A percentile compares a stretch with the other conserved stretches of the same genome.
Conservation (phyloP, 306 rosid genomes). For the Sechiopsis laciniata region DNA sequence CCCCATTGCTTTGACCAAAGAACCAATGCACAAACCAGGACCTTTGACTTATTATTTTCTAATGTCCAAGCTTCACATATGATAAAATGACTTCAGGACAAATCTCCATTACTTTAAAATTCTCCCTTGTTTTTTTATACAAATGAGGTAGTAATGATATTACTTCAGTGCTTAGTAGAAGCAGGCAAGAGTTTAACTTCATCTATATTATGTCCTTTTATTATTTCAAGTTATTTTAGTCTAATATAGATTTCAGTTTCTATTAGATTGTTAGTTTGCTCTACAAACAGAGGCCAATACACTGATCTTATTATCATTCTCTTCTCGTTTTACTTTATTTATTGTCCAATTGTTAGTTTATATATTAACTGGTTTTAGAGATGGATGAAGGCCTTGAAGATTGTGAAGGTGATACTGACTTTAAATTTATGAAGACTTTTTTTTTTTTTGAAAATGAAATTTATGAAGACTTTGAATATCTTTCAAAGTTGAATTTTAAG, state of each 20-base stretch:
- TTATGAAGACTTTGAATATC: not conserved
- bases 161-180: not conserved
- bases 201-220: not conserved
- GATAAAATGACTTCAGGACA: not conserved
- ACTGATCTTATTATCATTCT: no score
- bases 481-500: not conserved
- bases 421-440: not conserved
- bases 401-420: not conserved
- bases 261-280: no score
- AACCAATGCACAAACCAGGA: not conserved
- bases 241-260: no score
- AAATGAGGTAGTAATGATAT: no score
- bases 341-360: not conserved
- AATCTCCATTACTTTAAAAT: not conserved
- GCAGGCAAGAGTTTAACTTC: not conserved
- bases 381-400: not conserved
- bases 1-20: not conserved
- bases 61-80: not conserved
- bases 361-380: not conserved
- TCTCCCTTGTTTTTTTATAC: not conserved
- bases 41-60: conserved; percentile 9
- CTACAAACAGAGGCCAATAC: no score
- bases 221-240: no score
- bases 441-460: no score
- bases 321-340: no score